Evolutionary conservation across 345 rosid genomes (phyloP), one percentile per base, ranked within the genome.

Genomic region (Eucalyptus shirleyi): DNA sequence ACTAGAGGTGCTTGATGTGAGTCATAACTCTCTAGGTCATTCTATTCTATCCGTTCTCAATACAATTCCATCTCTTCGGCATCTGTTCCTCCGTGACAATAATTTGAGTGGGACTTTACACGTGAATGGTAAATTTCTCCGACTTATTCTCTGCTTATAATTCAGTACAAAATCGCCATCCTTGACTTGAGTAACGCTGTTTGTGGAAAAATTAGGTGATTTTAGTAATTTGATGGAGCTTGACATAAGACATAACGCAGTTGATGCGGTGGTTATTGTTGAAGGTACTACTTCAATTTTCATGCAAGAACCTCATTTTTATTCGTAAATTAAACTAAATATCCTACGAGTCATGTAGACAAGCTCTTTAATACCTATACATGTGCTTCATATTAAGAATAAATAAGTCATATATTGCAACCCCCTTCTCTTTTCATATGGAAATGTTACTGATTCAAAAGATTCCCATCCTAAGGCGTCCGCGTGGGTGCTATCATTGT

Each of bases 181-280:
- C 67, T 60, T 60, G 67, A 60, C 67, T 12, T 60, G 67, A 60
- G 67, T 60, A 60, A 28, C 1, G 0, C 6, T 60, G 32, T 60
- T 60, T 60, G 16, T 13, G 16, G 50, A 49, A 4, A 49, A 49
- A 49, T 49, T 49, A 49, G 16, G 16, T 13, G 50, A 0, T 49
- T 49, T 13, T 13, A 49, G 50, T 5, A 49, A 49, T 49, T 49
- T 49, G 1, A 13, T 4, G 50, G 50, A 49, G 50, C 6, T 49
- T 0, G 50, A 49, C 3, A 5, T 13, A 49, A 49, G 50, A 0
- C 0, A 13, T 49, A 49, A 49, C 1, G 6, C 16, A 49, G 0
- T 49, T 5, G 16, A 49, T 49, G 6, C 0, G 1, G 6, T 12
- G 50, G 16, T 0, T 4, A 49, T 4, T 49, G 6, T 0, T 49